phyloP scores from a whole-genome alignment of 495 filamentous ascomycete genomes.

The Hypoxylon rickii region DNA sequence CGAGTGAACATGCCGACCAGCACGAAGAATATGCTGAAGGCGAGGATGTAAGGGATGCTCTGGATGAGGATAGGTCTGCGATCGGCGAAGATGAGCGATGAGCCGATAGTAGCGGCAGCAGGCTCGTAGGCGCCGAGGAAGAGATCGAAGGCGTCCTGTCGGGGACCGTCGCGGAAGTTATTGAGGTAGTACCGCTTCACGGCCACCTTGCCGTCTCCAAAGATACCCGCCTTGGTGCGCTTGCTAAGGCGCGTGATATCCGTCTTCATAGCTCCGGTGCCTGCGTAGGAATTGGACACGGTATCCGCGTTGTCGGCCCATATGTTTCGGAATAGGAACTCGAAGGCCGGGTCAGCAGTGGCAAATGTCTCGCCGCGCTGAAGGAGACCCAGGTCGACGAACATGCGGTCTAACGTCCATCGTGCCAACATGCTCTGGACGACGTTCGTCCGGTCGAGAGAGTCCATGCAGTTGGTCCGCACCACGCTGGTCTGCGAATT shows the following conservation, averaged over 20 bases:
- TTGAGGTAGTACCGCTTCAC: constrained; percentile 83
- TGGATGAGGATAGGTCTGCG: constrained; percentile 86
- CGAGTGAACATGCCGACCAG: constrained; percentile 77
- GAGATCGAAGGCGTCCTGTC: constrained; percentile 93
- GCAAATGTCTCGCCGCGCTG: constrained; percentile 68
- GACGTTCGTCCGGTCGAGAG: constrained; percentile 95
- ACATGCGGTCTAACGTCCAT: constrained; percentile 82
- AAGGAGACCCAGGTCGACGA: constrained; percentile 79
- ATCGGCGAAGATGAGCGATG: constrained; percentile 76
- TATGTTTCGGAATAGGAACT: constrained; percentile 86
- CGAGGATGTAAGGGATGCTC: constrained; percentile 85
- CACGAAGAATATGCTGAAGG: constrained; percentile 84
- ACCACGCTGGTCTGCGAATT: constrained; percentile 83
- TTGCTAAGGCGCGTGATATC: constrained; percentile 90
- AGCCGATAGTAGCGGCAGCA: constrained; percentile 63
- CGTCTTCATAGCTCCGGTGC: constrained; percentile 94
- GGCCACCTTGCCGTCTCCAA: constrained; percentile 83
- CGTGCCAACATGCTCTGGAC: constrained; percentile 94
- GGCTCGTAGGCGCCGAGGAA: constrained; percentile 88
- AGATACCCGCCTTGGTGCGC: constrained; percentile 77
- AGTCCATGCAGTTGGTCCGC: constrained; percentile 99
- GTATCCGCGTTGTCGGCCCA: constrained; percentile 99
- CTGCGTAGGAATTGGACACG: constrained; percentile 88
- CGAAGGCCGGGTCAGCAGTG: constrained; percentile 75
- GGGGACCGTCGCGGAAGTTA: constrained; percentile 89